Base-by-base conservation (phyloP, 2,329 filamentous ascomycete species). In the Furcasterigmium sp. region DNA sequence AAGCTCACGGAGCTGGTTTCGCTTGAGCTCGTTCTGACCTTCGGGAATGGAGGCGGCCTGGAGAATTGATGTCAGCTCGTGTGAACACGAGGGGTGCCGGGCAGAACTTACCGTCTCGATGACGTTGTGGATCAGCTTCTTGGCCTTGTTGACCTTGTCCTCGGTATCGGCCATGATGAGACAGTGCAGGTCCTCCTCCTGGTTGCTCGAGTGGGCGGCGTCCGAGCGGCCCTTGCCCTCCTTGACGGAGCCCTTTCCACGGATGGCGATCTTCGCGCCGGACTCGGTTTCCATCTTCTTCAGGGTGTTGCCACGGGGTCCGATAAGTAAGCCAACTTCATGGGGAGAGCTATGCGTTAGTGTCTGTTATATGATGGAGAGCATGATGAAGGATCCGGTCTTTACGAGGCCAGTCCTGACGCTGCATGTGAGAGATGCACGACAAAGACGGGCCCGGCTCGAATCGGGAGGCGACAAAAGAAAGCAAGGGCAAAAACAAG, bases 251-350 rank as follows among this genome's bases (percentile, higher is more conserved):
- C 93, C 93, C 72, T 98, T 98, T 75, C 93, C 93, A 70, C 93
- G 91, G 63, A 98, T 98, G 56, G 93, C 93, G 74, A 98, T 98
- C 70, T 98, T 98, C 65, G 93, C 93, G 51, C 85, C 85, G 45
- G 93, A 98, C 71, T 98, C 91, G 61, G 85, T 82, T 68, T 98
- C 93, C 93, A 98, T 98, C 69, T 96, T 98, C 76, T 98, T 98
- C 63, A 98, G 74, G 56, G 93, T 98, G 68, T 98, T 98, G 72
- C 93, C 93, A 91, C 93, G 93, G 71, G 93, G 93, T 71, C 93
- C 93, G 83, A 98, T 98, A 70, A 98, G 90, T 80, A 98, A 84
- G 72, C 93, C 93, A 82, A 98, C 93, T 98, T 95, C 83, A 72
- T 68, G 69, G 76, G 75, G 72, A 82, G 75, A 86, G 81, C 86